Evolutionary conservation across 1,139 yeast species (phyloP).

Genomic region (Yamadazyma pseudoaaseri): DNA sequence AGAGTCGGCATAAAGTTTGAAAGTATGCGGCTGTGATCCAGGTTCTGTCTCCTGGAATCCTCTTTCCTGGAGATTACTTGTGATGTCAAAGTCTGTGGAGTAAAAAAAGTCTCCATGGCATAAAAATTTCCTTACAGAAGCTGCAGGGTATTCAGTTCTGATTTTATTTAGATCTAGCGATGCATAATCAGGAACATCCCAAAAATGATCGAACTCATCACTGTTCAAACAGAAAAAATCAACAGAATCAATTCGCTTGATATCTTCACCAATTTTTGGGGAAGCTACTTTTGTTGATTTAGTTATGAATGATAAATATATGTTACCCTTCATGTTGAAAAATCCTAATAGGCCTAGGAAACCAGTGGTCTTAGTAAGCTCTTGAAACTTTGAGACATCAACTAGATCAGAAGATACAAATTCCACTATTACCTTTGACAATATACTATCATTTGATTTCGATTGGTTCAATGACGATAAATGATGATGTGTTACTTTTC

Average conservation of each 20-base stretch:
- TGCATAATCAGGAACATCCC: constrained; percentile 1
- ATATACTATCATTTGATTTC: constrained; percentile 4
- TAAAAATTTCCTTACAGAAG: constrained; percentile 54
- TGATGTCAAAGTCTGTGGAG: constrained; percentile 64
- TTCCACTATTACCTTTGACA: constrained; percentile 49
- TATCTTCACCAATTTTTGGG: constrained; percentile 52
- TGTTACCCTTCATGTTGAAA: constrained; percentile 50
- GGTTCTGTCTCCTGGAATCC: constrained; percentile 19
- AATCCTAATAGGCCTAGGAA: constrained; percentile 63
- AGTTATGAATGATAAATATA: constrained; percentile 60
- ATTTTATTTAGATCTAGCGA: constrained; percentile 10
- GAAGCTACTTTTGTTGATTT: constrained; percentile 57
- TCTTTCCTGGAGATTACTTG: constrained; percentile 61
- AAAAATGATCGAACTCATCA: constrained; percentile 48
- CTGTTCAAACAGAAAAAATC: constrained; percentile 63
- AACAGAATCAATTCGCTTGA: constrained; percentile 54
- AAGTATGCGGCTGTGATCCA: constrained; percentile 7
- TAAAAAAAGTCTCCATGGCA: constrained; percentile 66
- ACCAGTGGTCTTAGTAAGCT: constrained; percentile 36
- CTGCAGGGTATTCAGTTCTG: constrained; percentile 52
- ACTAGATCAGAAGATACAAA: constrained; percentile 39
- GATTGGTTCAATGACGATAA: constrained; percentile 4
- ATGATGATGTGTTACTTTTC: constrained; percentile 19
- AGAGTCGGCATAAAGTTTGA: constrained; percentile 38
- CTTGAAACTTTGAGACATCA: constrained; percentile 39